Percentiles rank a stretch among this genome's conserved stretches.
Evolutionary conservation across 2,329 filamentous ascomycete genomes (phyloP).

Genomic region (Phoma herbarum): DNA sequence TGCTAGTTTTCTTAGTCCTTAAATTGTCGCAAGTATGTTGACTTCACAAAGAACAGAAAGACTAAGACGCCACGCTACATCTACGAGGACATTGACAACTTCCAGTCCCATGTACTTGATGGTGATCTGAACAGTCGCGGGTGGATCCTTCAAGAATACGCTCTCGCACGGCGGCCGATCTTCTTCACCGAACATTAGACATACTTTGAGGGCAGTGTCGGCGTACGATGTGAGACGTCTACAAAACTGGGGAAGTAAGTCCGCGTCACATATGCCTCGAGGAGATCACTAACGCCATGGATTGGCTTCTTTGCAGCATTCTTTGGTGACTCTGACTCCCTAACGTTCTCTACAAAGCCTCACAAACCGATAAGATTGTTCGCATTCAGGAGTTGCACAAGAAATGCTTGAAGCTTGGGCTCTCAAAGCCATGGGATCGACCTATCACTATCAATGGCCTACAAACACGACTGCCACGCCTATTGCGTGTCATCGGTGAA

Average conservation of each 20-base stretch:
- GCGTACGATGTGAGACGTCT: constrained; percentile 30
- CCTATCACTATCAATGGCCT: constrained; percentile 47
- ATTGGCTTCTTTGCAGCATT: constrained; percentile 38
- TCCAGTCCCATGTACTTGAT: constrained; percentile 28
- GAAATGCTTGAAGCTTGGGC: constrained; percentile 43
- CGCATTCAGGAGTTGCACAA: constrained; percentile 34
- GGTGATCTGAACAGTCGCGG: constrained; percentile 27
- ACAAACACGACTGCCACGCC: constrained; percentile 42
- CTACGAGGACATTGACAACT: constrained; percentile 28
- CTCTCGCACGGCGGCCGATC: constrained; percentile 34
- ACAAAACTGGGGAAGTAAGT: constrained; percentile 28
- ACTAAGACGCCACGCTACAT: not conserved
- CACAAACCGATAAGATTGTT: constrained; percentile 23
- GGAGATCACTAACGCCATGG: no score
- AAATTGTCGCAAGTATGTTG: not conserved
- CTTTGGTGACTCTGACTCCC: constrained; percentile 43
- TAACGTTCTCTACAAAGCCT: not conserved
- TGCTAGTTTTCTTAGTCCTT: constrained; percentile 25
- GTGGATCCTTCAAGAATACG: constrained; percentile 42
- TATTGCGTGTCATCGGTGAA: no score
- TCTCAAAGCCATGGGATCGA: constrained; percentile 35
- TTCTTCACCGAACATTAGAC: constrained; percentile 35
- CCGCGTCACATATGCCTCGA: no score
- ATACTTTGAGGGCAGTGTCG: constrained; percentile 40
- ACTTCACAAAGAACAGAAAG: not conserved